Evolutionary conservation across 495 filamentous ascomycete species (phyloP).

Genomic region (Neurospora hispaniola): DNA sequence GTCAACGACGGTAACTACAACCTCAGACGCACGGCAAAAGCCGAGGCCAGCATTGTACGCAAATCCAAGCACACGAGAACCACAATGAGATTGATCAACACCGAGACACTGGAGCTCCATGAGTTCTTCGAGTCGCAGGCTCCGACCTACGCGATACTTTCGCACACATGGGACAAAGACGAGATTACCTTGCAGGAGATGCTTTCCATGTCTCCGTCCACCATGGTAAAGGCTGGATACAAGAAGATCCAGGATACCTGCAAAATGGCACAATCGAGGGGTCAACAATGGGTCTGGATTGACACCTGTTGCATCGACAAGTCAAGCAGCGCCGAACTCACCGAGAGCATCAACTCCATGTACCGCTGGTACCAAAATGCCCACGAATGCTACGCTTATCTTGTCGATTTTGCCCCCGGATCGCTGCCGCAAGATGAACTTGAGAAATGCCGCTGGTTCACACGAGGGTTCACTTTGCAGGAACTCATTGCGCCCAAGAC

Average conservation of each 20-base stretch:
- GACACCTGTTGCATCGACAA: constrained; percentile 41
- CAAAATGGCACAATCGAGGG: constrained; percentile 14
- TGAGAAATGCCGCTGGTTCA: constrained; percentile 21
- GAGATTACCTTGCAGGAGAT: constrained; percentile 8
- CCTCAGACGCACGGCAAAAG: not conserved
- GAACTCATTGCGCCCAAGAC: constrained; percentile 27
- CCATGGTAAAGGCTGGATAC: not conserved
- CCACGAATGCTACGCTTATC: constrained; percentile 26
- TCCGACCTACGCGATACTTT: not conserved
- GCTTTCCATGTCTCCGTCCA: not conserved
- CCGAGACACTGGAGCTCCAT: not conserved
- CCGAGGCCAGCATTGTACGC: accelerated
- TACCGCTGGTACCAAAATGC: constrained; percentile 29
- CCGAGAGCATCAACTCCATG: constrained; percentile 41
- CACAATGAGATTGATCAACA: constrained; percentile 3
- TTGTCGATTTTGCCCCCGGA: constrained; percentile 1
- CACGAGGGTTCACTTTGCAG: constrained; percentile 29
- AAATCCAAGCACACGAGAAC: not conserved
- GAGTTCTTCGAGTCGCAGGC: not conserved
- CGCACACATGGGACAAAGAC: constrained; percentile 6
- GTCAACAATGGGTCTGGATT: constrained; percentile 28
- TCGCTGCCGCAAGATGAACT: not conserved
- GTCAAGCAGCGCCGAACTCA: constrained; percentile 32
- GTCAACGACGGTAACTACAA: not conserved
- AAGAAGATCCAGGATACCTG: constrained; percentile 24